Percentiles rank a stretch among this genome's conserved stretches.
These are phyloP conservation scores for Berberis thunbergii DNA, from an alignment of 164 flowering plant species.

Conservation along the genomic window DNA sequence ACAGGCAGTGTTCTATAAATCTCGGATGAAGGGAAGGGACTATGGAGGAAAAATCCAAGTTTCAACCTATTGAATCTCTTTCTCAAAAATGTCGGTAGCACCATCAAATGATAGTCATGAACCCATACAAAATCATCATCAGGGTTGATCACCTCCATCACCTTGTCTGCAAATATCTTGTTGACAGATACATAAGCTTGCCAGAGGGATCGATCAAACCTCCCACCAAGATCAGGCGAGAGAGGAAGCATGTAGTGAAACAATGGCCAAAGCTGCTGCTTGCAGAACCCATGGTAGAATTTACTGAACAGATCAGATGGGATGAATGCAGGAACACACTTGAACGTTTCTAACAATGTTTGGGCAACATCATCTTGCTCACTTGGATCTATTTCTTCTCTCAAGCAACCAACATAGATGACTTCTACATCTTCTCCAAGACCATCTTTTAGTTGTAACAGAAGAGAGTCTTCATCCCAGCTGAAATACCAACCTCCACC, in stretches of 20 bases:
- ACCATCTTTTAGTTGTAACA: constrained; percentile 51
- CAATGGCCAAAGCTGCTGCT: constrained; percentile 56
- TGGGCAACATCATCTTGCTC: constrained; percentile 58
- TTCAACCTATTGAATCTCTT: constrained; percentile 48
- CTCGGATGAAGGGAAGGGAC: constrained; percentile 62
- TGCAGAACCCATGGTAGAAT: constrained; percentile 57
- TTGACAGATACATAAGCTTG: constrained; percentile 59
- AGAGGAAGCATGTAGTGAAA: constrained; percentile 67
- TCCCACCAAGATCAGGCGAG: constrained; percentile 49
- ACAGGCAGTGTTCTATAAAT: constrained; percentile 57
- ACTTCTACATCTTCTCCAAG: constrained; percentile 50
- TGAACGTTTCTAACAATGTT: constrained; percentile 45
- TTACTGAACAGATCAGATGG: constrained; percentile 39
- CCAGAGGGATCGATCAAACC: constrained; percentile 52
- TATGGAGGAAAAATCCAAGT: constrained; percentile 57
- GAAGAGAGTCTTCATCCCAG: constrained; percentile 61
- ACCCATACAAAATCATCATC: constrained; percentile 66
- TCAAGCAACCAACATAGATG: constrained; percentile 46
- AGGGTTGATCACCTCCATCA: constrained; percentile 57
- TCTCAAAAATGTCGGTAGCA: constrained; percentile 49
- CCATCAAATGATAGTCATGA: constrained; percentile 63
- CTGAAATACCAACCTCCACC: constrained; percentile 46
- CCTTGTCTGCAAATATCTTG: constrained; percentile 61
- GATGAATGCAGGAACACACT: constrained; percentile 49
- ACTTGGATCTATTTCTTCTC: constrained; percentile 35